Evolutionary conservation across 2,329 filamentous ascomycete genomes (phyloP).

Genomic region (Cercospora sojina): DNA sequence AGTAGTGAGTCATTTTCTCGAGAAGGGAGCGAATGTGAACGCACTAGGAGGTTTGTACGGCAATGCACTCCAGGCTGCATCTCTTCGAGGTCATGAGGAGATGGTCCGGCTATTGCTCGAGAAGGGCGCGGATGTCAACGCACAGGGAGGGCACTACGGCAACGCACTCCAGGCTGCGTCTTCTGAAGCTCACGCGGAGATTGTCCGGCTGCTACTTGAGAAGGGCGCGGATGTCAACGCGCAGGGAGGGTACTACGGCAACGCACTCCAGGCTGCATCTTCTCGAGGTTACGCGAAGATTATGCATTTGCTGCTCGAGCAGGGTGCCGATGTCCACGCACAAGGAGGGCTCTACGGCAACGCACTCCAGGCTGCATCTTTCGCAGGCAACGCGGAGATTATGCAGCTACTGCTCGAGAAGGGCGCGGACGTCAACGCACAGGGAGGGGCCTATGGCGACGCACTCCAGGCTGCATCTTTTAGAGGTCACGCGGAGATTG

Average conservation of each 20-base stretch:
- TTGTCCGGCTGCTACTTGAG: no score
- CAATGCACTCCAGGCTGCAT: no score
- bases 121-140: no score
- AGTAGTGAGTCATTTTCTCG: not conserved
- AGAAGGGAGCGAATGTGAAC: slow-evolving; percentile 6
- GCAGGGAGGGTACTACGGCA: slow-evolving; percentile 6
- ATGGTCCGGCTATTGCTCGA: no score
- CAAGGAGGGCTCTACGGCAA: no score
- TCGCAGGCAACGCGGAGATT: slow-evolving; percentile 14
- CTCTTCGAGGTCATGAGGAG: no score
- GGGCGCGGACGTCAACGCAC: slow-evolving; percentile 21
- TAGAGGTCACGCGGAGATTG: slow-evolving; percentile 12
- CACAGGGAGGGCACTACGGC: no score
- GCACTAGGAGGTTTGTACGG: no score
- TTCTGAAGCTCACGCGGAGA: no score
- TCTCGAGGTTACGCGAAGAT: not conserved
- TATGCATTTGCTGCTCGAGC: slow-evolving; percentile 23
- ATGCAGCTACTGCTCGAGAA: slow-evolving; percentile 22
- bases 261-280: slow-evolving; percentile 22
- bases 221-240: no score
- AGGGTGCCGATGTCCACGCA: slow-evolving; percentile 26
- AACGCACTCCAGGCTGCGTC: no score
- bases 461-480: not conserved
- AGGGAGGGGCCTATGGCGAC: no score
- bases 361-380: slow-evolving; percentile 18